Conservation (phyloP, 441 rosid species). For the Pelargonium australe region DNA sequence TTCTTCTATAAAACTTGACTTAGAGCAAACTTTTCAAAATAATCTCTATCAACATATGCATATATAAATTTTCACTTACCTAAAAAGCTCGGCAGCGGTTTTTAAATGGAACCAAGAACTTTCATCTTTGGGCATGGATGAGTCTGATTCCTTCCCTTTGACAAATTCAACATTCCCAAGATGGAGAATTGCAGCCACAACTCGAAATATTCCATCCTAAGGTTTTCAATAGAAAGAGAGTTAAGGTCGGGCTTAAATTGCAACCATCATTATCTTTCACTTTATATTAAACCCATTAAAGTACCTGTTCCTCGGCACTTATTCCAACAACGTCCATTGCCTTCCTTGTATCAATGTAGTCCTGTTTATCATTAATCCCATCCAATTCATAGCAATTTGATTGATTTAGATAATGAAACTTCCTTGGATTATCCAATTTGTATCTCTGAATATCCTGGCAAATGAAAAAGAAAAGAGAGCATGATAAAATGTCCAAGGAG, state of each 20-base stretch:
- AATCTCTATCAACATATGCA: constrained; percentile 2
- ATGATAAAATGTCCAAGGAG: neutral
- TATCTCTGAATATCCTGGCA: constrained; percentile 50
- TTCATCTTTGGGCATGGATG: constrained; percentile 75
- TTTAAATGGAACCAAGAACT: constrained; percentile 66
- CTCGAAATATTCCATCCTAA: constrained; percentile 84
- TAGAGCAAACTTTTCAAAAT: constrained; percentile 14
- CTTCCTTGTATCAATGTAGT: constrained; percentile 61
- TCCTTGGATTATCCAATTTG: constrained; percentile 58
- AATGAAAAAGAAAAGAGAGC: constrained; percentile 6
- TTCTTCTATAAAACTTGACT: constrained; percentile 3
- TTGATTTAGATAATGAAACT: constrained; percentile 77
- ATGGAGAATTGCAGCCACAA: constrained; percentile 96
- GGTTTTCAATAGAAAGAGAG: constrained; percentile 14
- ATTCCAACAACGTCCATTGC: constrained; percentile 91
- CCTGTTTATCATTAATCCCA: constrained; percentile 60
- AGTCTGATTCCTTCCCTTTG: constrained; percentile 77
- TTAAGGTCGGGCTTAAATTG: neutral
- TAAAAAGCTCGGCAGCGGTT: constrained; percentile 77
- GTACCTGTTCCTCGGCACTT: constrained; percentile 63
- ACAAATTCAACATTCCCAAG: constrained; percentile 82
- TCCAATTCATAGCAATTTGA: constrained; percentile 57
- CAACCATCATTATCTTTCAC: constrained; percentile 5
- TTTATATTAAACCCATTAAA: constrained; percentile 8
- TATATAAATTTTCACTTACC: constrained; percentile 33